These are phyloP conservation scores for Lyophyllum decastes DNA, from an alignment of 768 basidiomycete species.

Conservation along the genomic window DNA sequence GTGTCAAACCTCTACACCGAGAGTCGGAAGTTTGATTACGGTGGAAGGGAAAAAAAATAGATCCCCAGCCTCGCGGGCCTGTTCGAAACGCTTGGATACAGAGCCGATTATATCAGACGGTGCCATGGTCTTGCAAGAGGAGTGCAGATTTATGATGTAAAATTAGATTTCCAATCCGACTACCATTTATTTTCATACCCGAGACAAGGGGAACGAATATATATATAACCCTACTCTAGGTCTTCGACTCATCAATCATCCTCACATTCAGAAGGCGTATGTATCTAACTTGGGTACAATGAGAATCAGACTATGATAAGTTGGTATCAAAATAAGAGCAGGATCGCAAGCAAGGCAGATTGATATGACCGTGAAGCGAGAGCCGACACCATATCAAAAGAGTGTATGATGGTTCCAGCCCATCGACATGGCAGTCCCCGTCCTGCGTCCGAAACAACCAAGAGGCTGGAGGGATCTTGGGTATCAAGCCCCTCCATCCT, in stretches of 20 bases:
- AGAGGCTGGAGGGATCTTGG: conserved; percentile 1
- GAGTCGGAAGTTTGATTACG: conserved; percentile 57
- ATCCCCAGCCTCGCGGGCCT: conserved; percentile 63
- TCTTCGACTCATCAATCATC: conserved; percentile 1
- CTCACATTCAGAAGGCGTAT: conserved; percentile 5
- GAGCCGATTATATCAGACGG: conserved; percentile 55
- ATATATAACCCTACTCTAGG: neutral
- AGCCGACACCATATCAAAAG: conserved; percentile 13
- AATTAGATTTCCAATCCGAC: too few relatives aligned
- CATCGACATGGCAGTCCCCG: conserved; percentile 12
- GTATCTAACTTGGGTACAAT: conserved; percentile 9
- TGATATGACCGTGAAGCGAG: neutral
- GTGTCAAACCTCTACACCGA: conserved; percentile 58
- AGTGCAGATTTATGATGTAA: neutral
- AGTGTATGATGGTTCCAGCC: conserved; percentile 28
- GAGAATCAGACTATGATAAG: conserved; percentile 10
- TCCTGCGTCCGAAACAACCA: neutral
- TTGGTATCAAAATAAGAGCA: conserved; percentile 1
- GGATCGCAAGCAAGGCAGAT: neutral
- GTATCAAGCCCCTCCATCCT: conserved; percentile 54
- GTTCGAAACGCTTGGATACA: conserved; percentile 56
- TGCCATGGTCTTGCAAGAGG: conserved; percentile 29
- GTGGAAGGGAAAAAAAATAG: conserved; percentile 80
- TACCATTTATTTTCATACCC: too few relatives aligned
- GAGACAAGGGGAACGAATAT: too few relatives aligned